Conservation (phyloP, 1,284 basidiomycete genomes). For the Marasmius oreades region DNA sequence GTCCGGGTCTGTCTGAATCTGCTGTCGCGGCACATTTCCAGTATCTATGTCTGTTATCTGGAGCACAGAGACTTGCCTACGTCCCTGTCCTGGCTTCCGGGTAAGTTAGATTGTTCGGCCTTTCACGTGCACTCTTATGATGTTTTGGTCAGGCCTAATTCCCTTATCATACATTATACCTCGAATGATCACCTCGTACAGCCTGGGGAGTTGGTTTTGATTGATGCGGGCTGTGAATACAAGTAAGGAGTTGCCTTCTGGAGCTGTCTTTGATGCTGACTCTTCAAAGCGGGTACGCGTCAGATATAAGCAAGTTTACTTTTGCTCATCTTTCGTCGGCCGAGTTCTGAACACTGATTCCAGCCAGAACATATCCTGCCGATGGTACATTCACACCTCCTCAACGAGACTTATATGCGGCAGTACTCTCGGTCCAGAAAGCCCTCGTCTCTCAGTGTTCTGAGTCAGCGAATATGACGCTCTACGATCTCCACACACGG, state of each 20-base stretch:
- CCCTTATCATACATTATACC: conserved; percentile 90
- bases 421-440: conserved; percentile 77
- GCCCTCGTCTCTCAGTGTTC: conserved; percentile 61
- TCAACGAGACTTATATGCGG: conserved; percentile 87
- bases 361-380: conserved; percentile 87
- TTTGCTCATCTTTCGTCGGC: conserved; percentile 2
- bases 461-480: conserved; percentile 48
- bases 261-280: background rate
- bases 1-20: conserved; percentile 69
- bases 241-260: conserved; percentile 47
- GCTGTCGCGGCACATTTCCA: conserved; percentile 85
- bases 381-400: conserved; percentile 77
- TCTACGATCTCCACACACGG: conserved; percentile 79
- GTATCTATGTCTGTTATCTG: conserved; percentile 76
- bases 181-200: conserved; percentile 79
- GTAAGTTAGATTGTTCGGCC: conserved; percentile 35
- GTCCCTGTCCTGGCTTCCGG: conserved; percentile 95
- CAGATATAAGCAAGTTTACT: conserved; percentile 80
- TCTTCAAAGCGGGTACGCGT: conserved; percentile 78
- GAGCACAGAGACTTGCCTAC: conserved; percentile 84
- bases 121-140: background rate
- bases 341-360: conserved; percentile 10
- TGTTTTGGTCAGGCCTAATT: conserved; percentile 59
- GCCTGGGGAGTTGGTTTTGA: conserved; percentile 75
- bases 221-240: conserved; percentile 90